Conservation (phyloP, 2,329 filamentous ascomycete genomes). For the Teratosphaeria gauchensis region DNA sequence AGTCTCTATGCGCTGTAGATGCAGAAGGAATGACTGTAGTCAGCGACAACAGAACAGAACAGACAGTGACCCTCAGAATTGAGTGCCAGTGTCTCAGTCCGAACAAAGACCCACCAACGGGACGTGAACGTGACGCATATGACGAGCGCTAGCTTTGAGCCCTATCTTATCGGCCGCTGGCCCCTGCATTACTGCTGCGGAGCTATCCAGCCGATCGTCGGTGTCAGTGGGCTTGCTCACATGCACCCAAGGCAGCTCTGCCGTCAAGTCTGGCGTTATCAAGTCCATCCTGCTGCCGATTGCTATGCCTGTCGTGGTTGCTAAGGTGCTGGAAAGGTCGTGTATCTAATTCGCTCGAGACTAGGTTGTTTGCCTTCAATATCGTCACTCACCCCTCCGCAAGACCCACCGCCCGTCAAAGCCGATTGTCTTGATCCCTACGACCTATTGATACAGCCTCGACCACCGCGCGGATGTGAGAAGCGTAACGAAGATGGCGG, state of each 20-base stretch:
- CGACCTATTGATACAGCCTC: neutral
- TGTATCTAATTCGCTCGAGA: neutral
- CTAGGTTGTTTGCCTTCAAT: neutral
- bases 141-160: neutral
- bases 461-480: neutral
- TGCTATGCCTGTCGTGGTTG: neutral
- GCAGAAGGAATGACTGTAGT: slow-evolving; percentile 1
- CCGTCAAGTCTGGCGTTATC: neutral
- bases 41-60: neutral
- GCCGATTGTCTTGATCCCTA: neutral
- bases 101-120: slow-evolving; percentile 1
- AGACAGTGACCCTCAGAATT: neutral
- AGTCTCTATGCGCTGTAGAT: neutral
- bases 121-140: neutral
- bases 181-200: neutral
- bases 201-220: neutral
- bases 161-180: neutral
- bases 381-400: neutral
- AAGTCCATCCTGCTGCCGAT: neutral
- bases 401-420: neutral
- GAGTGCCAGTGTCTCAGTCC: neutral
- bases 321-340: neutral
- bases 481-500: neutral
- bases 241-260: neutral
- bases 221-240: neutral